These are phyloP conservation scores for Podosphaera leucotricha DNA, from an alignment of 2,329 filamentous ascomycete genomes.

Conservation along the genomic window DNA sequence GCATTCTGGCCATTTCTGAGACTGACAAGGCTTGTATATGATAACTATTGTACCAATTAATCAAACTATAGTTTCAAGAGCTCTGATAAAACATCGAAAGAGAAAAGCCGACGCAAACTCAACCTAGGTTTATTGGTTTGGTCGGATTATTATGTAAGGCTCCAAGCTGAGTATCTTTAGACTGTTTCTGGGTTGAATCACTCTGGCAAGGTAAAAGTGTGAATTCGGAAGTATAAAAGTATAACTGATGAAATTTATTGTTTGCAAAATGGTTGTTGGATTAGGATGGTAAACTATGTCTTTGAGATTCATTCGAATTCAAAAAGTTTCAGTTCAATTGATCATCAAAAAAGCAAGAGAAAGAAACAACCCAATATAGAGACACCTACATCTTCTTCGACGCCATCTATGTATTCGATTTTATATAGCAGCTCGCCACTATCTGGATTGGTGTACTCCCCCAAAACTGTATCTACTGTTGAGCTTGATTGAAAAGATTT, in stretches of 20 bases:
- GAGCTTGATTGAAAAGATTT: conserved; percentile 9
- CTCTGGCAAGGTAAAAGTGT: too few relatives aligned
- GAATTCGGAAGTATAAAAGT: neutral
- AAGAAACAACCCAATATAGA: neutral
- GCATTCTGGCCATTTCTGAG: conserved; percentile 23
- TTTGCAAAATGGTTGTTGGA: too few relatives aligned
- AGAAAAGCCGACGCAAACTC: too few relatives aligned
- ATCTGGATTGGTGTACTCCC: conserved; percentile 6
- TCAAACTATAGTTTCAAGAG: neutral
- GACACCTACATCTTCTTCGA: conserved; percentile 13
- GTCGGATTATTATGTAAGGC: too few relatives aligned
- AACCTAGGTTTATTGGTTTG: too few relatives aligned
- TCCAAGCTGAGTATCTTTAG: too few relatives aligned
- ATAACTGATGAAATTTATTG: neutral
- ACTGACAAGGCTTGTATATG: conserved; percentile 20
- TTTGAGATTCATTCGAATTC: too few relatives aligned
- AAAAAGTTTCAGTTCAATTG: too few relatives aligned
- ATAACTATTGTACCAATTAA: conserved; percentile 17
- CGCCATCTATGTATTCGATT: conserved; percentile 15
- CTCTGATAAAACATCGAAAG: neutral
- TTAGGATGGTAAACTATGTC: too few relatives aligned
- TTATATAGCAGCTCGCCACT: conserved; percentile 8
- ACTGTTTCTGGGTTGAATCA: neutral
- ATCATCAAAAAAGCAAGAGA: neutral
- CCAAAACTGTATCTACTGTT: conserved; percentile 14